Base-by-base conservation (phyloP, 169 alveolate genomes). In the Cryptosporidium parvum region DNA sequence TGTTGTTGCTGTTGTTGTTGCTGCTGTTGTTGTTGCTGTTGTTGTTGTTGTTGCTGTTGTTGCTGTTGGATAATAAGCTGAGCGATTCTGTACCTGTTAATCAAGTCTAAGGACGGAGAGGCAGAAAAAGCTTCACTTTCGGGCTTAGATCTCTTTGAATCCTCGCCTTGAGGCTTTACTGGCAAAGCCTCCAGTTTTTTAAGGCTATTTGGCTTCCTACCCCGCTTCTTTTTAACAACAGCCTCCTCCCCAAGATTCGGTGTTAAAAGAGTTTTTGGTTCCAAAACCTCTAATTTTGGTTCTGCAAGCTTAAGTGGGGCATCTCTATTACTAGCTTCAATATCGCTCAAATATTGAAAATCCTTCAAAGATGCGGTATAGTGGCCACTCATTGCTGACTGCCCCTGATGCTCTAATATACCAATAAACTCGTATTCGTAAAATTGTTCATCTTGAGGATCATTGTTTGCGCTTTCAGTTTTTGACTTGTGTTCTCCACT, bases 381-480 rank as follows among this genome's bases (percentile, higher is more conserved):
- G 53, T 80, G 89, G 0, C 89, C 89, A 33, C 89, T 80, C 89
- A 80, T 80, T 7, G 89, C 89, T 0, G 89, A 80, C 52, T 80
- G 89, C 6, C 89, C 89, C 53, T 80, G 89, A 33, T 80, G 89
- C 21, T 80, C 89, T 7, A 80, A 56, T 26, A 80, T 80, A 4
- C 89, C 89, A 80, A 80, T 80, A 16, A 80, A 80, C 75, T 80
- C 89, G 23, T 80, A 80, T 53, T 80, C 80, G 35, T 21, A 65
- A 31, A 44, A 42, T 12, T 61, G 56, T 6, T 70, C 65, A 45
- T 26, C 29, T 31, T 18, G 52, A 21, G 73, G 10, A 26, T 29
- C 23, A 0, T 8, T 18, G 21, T 18, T 29, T 23, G 0, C 21
- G 7, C 16, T 23, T 2, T 18, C 80, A 9, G 23, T 21, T 14